Conservation (phyloP, 2,329 filamentous ascomycete species). For the Diaporthe aspalathi region DNA sequence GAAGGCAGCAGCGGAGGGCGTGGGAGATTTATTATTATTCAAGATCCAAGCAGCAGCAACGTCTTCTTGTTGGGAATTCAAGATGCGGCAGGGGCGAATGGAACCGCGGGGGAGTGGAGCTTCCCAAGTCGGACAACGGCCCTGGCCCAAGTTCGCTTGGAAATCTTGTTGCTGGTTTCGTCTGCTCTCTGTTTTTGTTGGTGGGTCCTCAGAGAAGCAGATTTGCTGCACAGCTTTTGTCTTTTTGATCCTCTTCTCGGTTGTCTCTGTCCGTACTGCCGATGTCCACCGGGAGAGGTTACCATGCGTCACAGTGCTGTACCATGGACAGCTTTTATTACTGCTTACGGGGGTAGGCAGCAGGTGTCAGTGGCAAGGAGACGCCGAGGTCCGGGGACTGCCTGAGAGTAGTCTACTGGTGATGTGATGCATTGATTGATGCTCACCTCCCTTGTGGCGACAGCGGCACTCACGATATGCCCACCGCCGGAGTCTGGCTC, state of each 20-base stretch:
- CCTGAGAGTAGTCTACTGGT: not conserved
- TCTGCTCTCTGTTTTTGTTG: constrained; percentile 31
- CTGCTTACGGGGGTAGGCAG: constrained; percentile 3
- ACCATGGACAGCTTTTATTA: not conserved
- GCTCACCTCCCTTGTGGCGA: constrained; percentile 24
- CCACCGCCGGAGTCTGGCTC: too few relatives aligned
- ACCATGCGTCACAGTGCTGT: not conserved
- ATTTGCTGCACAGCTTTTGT: constrained; percentile 21
- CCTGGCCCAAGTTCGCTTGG: constrained; percentile 25
- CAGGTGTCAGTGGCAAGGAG: constrained; percentile 17
- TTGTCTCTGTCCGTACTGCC: not conserved
- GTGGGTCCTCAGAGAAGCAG: constrained; percentile 24
- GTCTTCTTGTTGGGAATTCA: constrained; percentile 32
- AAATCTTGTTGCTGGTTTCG: constrained; percentile 20
- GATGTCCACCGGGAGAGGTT: constrained; percentile 18
- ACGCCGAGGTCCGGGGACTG: constrained; percentile 21
- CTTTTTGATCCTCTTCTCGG: too few relatives aligned
- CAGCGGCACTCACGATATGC: too few relatives aligned
- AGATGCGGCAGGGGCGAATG: constrained; percentile 31
- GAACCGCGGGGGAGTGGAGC: constrained; percentile 31
- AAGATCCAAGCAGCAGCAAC: constrained; percentile 11
- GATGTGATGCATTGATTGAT: not conserved
- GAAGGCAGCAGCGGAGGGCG: not conserved
- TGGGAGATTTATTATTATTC: constrained; percentile 26
- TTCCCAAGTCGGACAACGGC: constrained; percentile 27